These are phyloP conservation scores for Dispira parvispora DNA, from an alignment of 192 early-diverging fungal species.

Conservation along the genomic window DNA sequence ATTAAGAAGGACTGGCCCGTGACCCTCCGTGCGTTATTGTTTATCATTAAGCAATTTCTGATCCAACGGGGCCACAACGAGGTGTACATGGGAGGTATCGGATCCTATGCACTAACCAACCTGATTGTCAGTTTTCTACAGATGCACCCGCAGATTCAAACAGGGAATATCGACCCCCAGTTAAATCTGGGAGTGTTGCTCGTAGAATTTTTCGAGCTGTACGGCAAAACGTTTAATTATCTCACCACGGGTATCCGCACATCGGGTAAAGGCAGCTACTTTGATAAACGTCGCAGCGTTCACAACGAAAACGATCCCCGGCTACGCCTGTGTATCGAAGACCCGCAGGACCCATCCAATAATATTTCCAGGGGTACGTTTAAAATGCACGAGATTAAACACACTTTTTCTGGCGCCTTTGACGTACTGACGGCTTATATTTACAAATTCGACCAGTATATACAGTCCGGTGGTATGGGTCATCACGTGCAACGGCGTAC, in stretches of 20 bases:
- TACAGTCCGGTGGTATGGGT: neutral
- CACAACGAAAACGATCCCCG: constrained; percentile 17
- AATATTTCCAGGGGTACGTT: constrained; percentile 33
- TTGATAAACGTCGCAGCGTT: constrained; percentile 18
- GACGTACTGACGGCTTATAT: constrained; percentile 27
- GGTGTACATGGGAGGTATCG: constrained; percentile 75
- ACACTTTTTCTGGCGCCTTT: constrained; percentile 26
- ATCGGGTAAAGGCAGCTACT: constrained; percentile 33
- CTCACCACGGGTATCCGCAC: constrained; percentile 44
- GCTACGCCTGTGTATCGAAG: constrained; percentile 32
- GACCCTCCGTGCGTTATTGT: constrained; percentile 43
- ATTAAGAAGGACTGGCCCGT: constrained; percentile 33
- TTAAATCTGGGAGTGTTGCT: constrained; percentile 78
- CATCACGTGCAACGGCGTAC: neutral
- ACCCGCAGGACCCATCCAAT: constrained; percentile 34
- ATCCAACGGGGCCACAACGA: constrained; percentile 59
- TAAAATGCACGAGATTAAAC: constrained; percentile 24
- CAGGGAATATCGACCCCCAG: constrained; percentile 35
- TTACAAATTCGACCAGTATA: constrained; percentile 24
- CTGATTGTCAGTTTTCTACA: constrained; percentile 71
- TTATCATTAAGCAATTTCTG: constrained; percentile 80
- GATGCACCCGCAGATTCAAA: constrained; percentile 63
- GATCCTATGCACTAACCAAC: constrained; percentile 63
- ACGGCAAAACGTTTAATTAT: constrained; percentile 66
- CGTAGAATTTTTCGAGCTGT: constrained; percentile 85